A percentile compares a stretch with the other conserved stretches of the same genome.
Evolutionary conservation across 2,329 filamentous ascomycete genomes (phyloP).

Genomic region (Leptographium radiaticola): DNA sequence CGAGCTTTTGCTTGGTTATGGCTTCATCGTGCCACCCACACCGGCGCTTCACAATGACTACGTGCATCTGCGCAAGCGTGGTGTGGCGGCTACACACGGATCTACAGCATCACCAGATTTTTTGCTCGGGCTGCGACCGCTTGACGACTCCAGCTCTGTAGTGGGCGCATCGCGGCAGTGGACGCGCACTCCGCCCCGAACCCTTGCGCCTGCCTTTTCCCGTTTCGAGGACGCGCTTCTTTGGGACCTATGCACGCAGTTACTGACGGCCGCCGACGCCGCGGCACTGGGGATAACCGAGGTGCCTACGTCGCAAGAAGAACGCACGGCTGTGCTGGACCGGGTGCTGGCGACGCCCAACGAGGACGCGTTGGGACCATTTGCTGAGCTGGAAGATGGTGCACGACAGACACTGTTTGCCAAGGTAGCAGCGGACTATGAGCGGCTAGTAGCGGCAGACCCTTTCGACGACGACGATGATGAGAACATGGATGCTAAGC

Average conservation of each 20-base stretch:
- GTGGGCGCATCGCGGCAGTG: constrained; percentile 28
- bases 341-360: constrained; percentile 16
- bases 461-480: constrained; percentile 24
- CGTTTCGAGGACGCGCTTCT: constrained; percentile 38
- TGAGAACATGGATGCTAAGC: constrained; percentile 7
- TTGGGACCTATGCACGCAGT: constrained; percentile 32
- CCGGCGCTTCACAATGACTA: constrained; percentile 45
- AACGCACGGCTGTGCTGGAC: constrained; percentile 12
- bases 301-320: not conserved
- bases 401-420: constrained; percentile 22
- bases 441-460: constrained; percentile 33
- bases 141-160: constrained; percentile 33
- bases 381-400: constrained; percentile 23
- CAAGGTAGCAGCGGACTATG: constrained; percentile 25
- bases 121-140: constrained; percentile 38
- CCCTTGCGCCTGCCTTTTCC: not conserved
- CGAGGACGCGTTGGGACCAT: constrained; percentile 15
- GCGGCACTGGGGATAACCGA: constrained; percentile 5
- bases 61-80: constrained; percentile 38
- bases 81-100: not conserved
- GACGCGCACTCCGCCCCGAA: not conserved
- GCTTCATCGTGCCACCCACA: constrained; percentile 40
- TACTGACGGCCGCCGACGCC: constrained; percentile 16
- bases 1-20: constrained; percentile 52
- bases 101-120: constrained; percentile 23